Evolutionary conservation across 768 basidiomycete species (phyloP), one percentile per base, ranked within the genome.

Genomic region (Lentinus tigrinus): DNA sequence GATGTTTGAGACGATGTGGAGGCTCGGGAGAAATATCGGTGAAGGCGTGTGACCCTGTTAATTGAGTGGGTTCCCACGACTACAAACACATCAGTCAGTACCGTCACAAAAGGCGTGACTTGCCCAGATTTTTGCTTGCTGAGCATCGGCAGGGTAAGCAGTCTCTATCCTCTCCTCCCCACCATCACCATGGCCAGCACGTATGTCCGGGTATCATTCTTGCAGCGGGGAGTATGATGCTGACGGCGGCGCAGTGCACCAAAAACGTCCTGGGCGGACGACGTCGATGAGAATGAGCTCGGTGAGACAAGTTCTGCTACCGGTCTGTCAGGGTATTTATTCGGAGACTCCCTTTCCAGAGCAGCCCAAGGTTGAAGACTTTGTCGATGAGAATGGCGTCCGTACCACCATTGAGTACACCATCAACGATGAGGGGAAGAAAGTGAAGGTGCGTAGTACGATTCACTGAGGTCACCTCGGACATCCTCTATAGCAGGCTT

Each of bases 371-470:
- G 75, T 75, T 63, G 82, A 89, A 65, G 89, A 93, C 66, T 88
- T 79, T 57, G 78, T 89, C 43, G 91, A 94, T 64, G 89, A 91
- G 60, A 89, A 95, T 64, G 96, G 96, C 1, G 81, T 98, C 64
- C 82, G 91, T 19, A 89, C 89, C n/a, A 88, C 85, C 0, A 78
- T 91, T 46, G 93, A 93, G 69, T 94, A 89, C 72, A 78, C 79
- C 26, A 72, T 90, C 52, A 95, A 98, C 65, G 96, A 98, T 34
- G 88, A 95, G 27, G 96, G 94, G 7, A 93, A 95, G 76, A 94
- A 91, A 71, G 85, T 98, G 71, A 99, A 98, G 79, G 95, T 91
- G 63, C 39, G 78, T 63, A 28, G 36, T n/a, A n/a, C n/a, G 54
- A 21, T 28, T 14, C n/a, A 3, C 27, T 48, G n/a, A n/a, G n/a